Evolutionary conservation across 768 basidiomycete species (phyloP).

Genomic region (Leccinellum rugosiceps): DNA sequence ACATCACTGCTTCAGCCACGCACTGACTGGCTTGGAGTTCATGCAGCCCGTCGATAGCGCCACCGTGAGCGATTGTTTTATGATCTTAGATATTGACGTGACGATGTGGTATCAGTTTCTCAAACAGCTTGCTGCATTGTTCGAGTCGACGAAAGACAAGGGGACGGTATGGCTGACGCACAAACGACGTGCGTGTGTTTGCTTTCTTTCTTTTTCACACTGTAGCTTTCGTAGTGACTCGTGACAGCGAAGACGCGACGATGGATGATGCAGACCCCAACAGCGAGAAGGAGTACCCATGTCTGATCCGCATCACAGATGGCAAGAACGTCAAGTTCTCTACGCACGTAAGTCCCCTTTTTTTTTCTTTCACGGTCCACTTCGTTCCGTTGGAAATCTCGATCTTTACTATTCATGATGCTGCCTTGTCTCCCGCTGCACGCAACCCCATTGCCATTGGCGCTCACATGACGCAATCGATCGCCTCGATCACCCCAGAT

Average conservation of each 20-base stretch:
- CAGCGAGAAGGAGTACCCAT: slow-evolving; percentile 60
- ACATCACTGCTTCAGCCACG: background rate
- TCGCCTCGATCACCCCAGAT: slow-evolving; percentile 42
- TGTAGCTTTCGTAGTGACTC: slow-evolving; percentile 47
- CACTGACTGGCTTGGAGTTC: slow-evolving; percentile 5
- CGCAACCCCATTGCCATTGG: background rate
- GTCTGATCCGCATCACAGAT: slow-evolving; percentile 73
- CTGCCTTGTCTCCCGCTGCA: background rate
- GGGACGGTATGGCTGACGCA: slow-evolving; percentile 93
- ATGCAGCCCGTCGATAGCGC: slow-evolving; percentile 61
- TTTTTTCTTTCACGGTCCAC: no score
- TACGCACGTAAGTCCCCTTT: slow-evolving; percentile 54
- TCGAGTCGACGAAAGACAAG: slow-evolving; percentile 63
- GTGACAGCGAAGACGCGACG: slow-evolving; percentile 62
- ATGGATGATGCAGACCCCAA: slow-evolving; percentile 42
- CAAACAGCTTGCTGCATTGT: slow-evolving; percentile 59
- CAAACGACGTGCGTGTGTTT: slow-evolving; percentile 68
- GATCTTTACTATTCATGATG: background rate
- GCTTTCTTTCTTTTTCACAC: background rate
- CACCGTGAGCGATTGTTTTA: slow-evolving; percentile 37
- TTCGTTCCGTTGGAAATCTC: background rate
- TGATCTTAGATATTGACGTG: background rate
- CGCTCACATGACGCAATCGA: slow-evolving; percentile 1
- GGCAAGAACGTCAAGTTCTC: slow-evolving; percentile 70
- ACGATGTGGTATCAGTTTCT: slow-evolving; percentile 56